These are phyloP conservation scores for Dalbergia oliveri DNA, from an alignment of 306 rosid species.

Conservation along the genomic window DNA sequence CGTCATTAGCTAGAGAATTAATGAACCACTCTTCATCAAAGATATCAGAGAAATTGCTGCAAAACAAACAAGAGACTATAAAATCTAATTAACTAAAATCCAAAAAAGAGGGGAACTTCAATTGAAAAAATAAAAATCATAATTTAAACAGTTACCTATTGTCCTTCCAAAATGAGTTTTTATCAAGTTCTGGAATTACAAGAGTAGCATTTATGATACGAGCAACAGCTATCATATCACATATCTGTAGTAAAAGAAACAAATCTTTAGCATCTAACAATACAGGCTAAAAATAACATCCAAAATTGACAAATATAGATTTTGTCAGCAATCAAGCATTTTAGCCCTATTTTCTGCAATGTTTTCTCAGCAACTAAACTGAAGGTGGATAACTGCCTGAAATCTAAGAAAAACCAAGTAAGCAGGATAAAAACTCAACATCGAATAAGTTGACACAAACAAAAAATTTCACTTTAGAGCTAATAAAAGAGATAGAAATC, in stretches of 20 bases:
- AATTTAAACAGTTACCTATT: constrained; percentile 63
- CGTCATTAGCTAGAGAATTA: constrained; percentile 77
- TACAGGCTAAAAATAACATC: constrained; percentile 15
- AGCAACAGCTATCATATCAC: constrained; percentile 98
- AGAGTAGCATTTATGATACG: constrained; percentile 93
- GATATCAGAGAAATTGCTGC: constrained; percentile 89
- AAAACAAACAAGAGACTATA: constrained; percentile 39
- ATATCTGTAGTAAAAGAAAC: constrained; percentile 70
- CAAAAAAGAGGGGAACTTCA: constrained; percentile 13
- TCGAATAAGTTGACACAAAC: constrained; percentile 1
- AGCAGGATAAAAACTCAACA: constrained; percentile 9
- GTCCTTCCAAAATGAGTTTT: constrained; percentile 88
- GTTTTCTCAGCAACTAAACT: constrained; percentile 23
- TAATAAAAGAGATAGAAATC: constrained; percentile 42
- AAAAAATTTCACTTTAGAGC: constrained; percentile 17
- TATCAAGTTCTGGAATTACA: constrained; percentile 95
- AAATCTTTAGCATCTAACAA: constrained; percentile 41
- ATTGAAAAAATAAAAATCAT: constrained; percentile 1
- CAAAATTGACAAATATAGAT: constrained; percentile 13
- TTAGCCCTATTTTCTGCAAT: background rate
- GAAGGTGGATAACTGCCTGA: constrained; percentile 11
- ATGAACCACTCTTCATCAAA: constrained; percentile 88
- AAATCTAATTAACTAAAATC: constrained; percentile 39
- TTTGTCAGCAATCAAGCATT: constrained; percentile 2
- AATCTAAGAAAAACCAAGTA: constrained; percentile 24